phyloP scores from a whole-genome alignment of 305 asterid genomes.

The Striga hermonthica region DNA sequence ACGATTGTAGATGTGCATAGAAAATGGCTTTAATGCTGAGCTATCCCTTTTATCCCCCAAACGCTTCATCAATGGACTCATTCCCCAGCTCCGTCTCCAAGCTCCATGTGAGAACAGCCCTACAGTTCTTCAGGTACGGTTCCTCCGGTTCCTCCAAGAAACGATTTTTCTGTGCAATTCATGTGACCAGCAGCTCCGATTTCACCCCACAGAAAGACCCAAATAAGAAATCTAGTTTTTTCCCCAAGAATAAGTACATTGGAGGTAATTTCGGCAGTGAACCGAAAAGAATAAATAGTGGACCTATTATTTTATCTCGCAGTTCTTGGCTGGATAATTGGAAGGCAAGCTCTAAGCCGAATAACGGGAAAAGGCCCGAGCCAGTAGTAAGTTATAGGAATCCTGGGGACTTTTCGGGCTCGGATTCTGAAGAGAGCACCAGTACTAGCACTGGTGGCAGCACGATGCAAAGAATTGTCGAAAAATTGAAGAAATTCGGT shows the following conservation, averaged over 20 bases:
- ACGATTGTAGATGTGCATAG: slow-evolving; percentile 7
- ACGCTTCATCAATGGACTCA: slow-evolving; percentile 44
- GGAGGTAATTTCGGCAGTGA: slow-evolving; percentile 31
- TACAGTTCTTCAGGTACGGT: slow-evolving; percentile 46
- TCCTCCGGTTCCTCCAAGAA: slow-evolving; percentile 45
- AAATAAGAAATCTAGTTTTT: slow-evolving; percentile 44
- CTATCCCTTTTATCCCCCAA: slow-evolving; percentile 53
- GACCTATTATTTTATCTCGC: slow-evolving; percentile 31
- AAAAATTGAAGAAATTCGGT: slow-evolving; percentile 83
- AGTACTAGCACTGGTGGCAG: slow-evolving; percentile 56
- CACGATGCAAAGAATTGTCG: slow-evolving; percentile 92
- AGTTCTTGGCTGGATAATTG: slow-evolving; percentile 79
- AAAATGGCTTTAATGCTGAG: slow-evolving; percentile 55
- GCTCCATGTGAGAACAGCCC: slow-evolving; percentile 41
- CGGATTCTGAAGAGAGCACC: slow-evolving; percentile 66
- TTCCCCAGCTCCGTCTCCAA: slow-evolving; percentile 55
- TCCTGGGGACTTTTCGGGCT: slow-evolving; percentile 51
- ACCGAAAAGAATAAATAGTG: slow-evolving; percentile 31
- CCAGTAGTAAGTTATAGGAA: slow-evolving; percentile 49
- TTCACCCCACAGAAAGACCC: slow-evolving; percentile 36
- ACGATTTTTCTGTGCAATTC: slow-evolving; percentile 31
- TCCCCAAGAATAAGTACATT: slow-evolving; percentile 31
- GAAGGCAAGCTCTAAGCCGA: slow-evolving; percentile 42
- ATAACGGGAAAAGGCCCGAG: slow-evolving; percentile 44
- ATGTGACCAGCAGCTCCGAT: slow-evolving; percentile 28